Conservation (phyloP, 1,139 yeast species). For the Pichia sp. region DNA sequence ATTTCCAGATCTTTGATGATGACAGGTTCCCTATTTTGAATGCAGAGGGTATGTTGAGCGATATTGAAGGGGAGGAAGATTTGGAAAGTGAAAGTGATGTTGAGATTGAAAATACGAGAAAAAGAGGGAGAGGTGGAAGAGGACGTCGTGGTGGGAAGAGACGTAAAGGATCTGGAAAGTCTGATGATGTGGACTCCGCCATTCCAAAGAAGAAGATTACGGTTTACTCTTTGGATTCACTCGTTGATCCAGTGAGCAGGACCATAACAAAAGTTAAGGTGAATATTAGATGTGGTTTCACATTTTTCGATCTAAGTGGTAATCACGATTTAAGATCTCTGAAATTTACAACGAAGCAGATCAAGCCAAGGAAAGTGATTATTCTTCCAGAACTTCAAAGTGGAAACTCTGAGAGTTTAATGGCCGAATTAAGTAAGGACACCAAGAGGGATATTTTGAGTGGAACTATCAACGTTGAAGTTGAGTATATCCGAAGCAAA, state of each 20-base stretch:
- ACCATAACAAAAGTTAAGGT: slow-evolving; percentile 38
- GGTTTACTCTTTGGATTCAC: slow-evolving; percentile 47
- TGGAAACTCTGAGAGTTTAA: slow-evolving; percentile 16
- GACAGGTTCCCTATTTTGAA: slow-evolving; percentile 29
- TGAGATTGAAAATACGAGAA: slow-evolving; percentile 7
- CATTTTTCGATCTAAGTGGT: slow-evolving; percentile 80
- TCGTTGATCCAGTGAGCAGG: slow-evolving; percentile 42
- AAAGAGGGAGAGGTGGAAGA: slow-evolving; percentile 22
- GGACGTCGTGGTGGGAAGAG: slow-evolving; percentile 6
- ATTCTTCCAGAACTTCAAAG: slow-evolving; percentile 30
- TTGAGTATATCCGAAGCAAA: slow-evolving; percentile 28
- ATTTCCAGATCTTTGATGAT: slow-evolving; percentile 52
- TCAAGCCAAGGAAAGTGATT: slow-evolving; percentile 73
- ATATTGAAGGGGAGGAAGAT: slow-evolving; percentile 6
- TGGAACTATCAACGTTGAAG: too few relatives aligned
- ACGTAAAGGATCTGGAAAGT: neutral
- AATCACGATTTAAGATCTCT: slow-evolving; percentile 79
- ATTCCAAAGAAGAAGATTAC: slow-evolving; percentile 31
- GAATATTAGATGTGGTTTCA: slow-evolving; percentile 61
- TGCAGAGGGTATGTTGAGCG: slow-evolving; percentile 21
- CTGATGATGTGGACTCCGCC: neutral
- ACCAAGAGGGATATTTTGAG: slow-evolving; percentile 4
- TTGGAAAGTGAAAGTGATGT: slow-evolving; percentile 7
- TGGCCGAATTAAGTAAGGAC: slow-evolving; percentile 17
- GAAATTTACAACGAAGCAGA: slow-evolving; percentile 66